Evolutionary conservation across 257 asterid species (phyloP), one percentile per base, ranked within the genome.

Genomic region (Anisodus tanguticus): DNA sequence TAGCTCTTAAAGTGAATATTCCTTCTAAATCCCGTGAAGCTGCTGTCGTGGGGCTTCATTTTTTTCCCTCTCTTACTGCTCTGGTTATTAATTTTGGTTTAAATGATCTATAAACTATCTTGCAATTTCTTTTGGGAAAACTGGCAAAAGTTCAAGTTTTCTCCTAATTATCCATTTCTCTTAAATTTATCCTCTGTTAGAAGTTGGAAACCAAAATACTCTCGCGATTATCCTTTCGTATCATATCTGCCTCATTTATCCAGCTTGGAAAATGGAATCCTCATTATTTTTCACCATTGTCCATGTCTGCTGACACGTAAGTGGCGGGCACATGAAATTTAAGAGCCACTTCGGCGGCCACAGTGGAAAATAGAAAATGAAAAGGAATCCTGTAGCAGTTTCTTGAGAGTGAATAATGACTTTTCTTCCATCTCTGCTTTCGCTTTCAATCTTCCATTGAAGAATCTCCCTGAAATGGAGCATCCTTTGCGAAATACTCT

Each of bases 1-100:
- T 39, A 9, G 19, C 80, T 47, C 59, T 72, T 31, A 31, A 31
- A 31, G 35, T 31, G 35, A 45, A 72, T 19, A 45, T 47, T 72
- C 80, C 80, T 19, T 47, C 43, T 47, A 72, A 47, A 72, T 72
- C 41, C 41, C 10, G 19, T 47, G 41, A 72, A 72, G 59, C 9
- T 45, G 41, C 19, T 71, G 80, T 22, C 37, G 10, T 9, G 17
- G 37, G 57, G 13, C 37, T 43, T 71, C 79, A 17, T 43, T 71
- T 71, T 19, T 71, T 45, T 71, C 8, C 58, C n/a, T 9, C 37
- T 71, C 57, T 10, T 19, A 47, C 59, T 47, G 59, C 59, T 72
- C 39, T n/a, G 3, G 58, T 81, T 90, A 92, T 59, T 79, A 81
- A 57, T 35, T 26, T 15, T 16, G 35, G 4, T 43, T 41, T 2